A percentile compares a stretch with the other conserved stretches of the same genome.
phyloP scores from a whole-genome alignment of 768 basidiomycete species.

The Glaciozyma antarctica region DNA sequence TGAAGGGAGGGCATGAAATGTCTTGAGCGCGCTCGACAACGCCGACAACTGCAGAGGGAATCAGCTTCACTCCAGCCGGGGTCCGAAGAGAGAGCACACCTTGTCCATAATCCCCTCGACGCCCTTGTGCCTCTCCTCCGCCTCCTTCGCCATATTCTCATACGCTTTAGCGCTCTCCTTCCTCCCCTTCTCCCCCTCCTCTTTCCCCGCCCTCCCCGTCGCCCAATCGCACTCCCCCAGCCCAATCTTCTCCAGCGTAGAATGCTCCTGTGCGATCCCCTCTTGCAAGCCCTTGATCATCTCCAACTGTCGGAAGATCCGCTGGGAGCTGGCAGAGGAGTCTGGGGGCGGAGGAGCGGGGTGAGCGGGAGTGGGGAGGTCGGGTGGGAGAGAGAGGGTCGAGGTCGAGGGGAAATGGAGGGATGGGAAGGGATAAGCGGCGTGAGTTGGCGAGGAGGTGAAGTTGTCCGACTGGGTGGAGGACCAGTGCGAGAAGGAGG shows the following conservation, averaged over 20 bases:
- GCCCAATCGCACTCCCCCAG: neutral
- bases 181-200: neutral
- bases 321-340: neutral
- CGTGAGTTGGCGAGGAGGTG: neutral
- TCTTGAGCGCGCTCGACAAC: constrained; percentile 20
- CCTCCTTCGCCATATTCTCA: constrained; percentile 7
- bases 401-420: neutral
- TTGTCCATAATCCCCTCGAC: constrained; percentile 17
- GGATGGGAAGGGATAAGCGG: neutral
- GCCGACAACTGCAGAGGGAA: neutral
- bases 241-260: neutral
- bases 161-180: constrained; percentile 7
- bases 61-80: neutral
- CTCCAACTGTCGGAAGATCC: constrained; percentile 5
- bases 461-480: neutral
- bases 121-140: constrained; percentile 8
- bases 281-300: neutral
- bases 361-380: neutral
- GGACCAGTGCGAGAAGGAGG: too few relatives aligned
- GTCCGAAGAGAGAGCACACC: neutral
- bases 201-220: neutral
- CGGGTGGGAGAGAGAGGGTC: neutral
- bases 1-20: constrained; percentile 16
- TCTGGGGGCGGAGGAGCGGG: neutral
- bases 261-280: neutral